These are phyloP conservation scores for Lophiostoma macrostomum DNA, from an alignment of 495 filamentous ascomycete species.

Conservation along the genomic window DNA sequence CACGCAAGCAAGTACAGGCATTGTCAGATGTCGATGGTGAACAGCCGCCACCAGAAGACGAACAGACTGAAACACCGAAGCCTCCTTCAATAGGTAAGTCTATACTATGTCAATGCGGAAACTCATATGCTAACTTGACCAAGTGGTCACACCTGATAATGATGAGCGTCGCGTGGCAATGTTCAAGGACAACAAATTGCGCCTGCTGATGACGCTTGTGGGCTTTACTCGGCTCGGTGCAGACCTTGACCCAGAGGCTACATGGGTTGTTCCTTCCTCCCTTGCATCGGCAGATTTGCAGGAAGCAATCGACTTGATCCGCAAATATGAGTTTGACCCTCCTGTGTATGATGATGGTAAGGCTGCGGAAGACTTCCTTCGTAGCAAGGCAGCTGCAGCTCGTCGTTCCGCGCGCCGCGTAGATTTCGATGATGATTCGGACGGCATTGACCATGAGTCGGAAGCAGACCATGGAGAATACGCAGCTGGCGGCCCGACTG, in stretches of 20 bases:
- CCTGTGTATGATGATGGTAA: slow-evolving; percentile 67
- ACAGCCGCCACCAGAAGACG: slow-evolving; percentile 38
- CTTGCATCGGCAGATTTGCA: slow-evolving; percentile 61
- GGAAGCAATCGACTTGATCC: slow-evolving; percentile 60
- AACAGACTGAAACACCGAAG: slow-evolving; percentile 32
- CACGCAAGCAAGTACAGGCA: slow-evolving; percentile 39
- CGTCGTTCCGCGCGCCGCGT: slow-evolving; percentile 50
- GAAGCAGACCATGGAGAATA: slow-evolving; percentile 62
- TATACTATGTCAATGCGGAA: neutral
- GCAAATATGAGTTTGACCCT: slow-evolving; percentile 68
- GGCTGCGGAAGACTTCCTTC: slow-evolving; percentile 71
- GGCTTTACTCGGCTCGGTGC: slow-evolving; percentile 67
- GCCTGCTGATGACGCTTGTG: slow-evolving; percentile 75
- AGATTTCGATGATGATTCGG: slow-evolving; percentile 45
- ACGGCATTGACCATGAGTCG: slow-evolving; percentile 42
- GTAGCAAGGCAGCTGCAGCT: slow-evolving; percentile 58
- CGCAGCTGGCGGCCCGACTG: slow-evolving; percentile 62
- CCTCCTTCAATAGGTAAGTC: slow-evolving; percentile 49
- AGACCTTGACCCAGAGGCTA: slow-evolving; percentile 68
- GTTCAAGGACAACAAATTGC: slow-evolving; percentile 86
- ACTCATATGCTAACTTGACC: slow-evolving; percentile 27
- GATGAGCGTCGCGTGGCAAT: slow-evolving; percentile 68
- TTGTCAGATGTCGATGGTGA: slow-evolving; percentile 40
- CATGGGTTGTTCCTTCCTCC: slow-evolving; percentile 73
- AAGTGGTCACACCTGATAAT: slow-evolving; percentile 64